These are phyloP conservation scores for Limtongia smithiae DNA, from an alignment of 805 yeast genomes.

Conservation along the genomic window DNA sequence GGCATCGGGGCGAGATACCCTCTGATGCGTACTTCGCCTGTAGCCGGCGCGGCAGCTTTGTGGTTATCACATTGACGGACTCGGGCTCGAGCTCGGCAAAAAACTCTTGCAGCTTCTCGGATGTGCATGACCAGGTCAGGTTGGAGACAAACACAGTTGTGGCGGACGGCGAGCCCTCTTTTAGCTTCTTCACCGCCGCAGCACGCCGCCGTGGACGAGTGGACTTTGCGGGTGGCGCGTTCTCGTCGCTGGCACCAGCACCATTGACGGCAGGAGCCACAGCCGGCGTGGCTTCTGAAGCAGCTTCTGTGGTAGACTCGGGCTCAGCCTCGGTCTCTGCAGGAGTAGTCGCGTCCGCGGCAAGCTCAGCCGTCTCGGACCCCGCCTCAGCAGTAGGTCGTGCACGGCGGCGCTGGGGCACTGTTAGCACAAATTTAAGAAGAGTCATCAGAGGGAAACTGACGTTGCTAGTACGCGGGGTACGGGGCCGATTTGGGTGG, in stretches of 20 bases:
- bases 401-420: neutral
- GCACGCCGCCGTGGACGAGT: neutral
- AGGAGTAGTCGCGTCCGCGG: neutral
- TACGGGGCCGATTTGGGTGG: no score
- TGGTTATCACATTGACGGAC: conserved; percentile 59
- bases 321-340: neutral
- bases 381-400: neutral
- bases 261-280: conserved; percentile 2
- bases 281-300: neutral
- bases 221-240: conserved; percentile 1
- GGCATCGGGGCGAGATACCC: conserved; percentile 46
- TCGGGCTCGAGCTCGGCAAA: conserved; percentile 46
- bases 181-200: conserved; percentile 20
- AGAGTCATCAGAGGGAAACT: no score
- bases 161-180: conserved; percentile 53
- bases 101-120: conserved; percentile 34
- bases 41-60: conserved; percentile 45
- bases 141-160: conserved; percentile 62
- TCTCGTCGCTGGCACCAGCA: conserved; percentile 9
- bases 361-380: no score
- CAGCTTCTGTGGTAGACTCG: neutral
- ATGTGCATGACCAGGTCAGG: conserved; percentile 44
- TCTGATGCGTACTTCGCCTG: conserved; percentile 45
- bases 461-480: no score
- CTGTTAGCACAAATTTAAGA: no score